phyloP scores from a whole-genome alignment of 352 stramenopile species.

The Globisporangium megalacanthum region DNA sequence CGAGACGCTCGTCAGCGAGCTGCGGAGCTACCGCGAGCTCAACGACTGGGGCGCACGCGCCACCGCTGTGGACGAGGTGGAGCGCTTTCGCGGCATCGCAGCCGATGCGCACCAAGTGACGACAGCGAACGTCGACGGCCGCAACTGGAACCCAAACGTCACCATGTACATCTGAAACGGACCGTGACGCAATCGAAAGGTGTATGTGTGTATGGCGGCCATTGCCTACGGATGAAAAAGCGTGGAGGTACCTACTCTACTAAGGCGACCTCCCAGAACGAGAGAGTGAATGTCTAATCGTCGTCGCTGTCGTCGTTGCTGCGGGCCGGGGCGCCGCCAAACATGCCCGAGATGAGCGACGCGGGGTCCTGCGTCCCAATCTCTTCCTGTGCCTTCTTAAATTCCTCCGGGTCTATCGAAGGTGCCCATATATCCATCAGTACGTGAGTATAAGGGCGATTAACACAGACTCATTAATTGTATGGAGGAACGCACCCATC shows the following conservation, averaged over 20 bases:
- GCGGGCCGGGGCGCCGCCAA: conserved; percentile 40
- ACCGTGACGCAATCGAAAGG: neutral
- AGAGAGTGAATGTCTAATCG: conserved; percentile 36
- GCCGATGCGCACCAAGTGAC: conserved; percentile 62
- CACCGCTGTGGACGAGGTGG: conserved; percentile 31
- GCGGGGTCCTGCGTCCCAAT: conserved; percentile 69
- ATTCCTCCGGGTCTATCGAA: conserved; percentile 69
- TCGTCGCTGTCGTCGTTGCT: conserved; percentile 67
- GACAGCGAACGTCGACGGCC: conserved; percentile 55
- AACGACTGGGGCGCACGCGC: conserved; percentile 68
- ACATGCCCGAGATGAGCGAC: conserved; percentile 63
- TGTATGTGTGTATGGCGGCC: neutral
- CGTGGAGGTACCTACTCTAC: too few species aligned
- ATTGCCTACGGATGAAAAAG: too few species aligned
- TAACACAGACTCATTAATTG: neutral
- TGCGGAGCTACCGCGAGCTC: conserved; percentile 39
- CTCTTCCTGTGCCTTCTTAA: conserved; percentile 85
- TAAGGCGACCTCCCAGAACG: neutral
- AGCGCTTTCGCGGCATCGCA: conserved; percentile 18
- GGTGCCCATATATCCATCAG: neutral
- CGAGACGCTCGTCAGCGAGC: conserved; percentile 38
- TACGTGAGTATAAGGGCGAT: too few species aligned
- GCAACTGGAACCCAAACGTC: conserved; percentile 70
- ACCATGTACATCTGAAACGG: conserved; percentile 58
- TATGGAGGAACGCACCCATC: conserved; percentile 40